These are phyloP conservation scores for Colletotrichum sp. DNA, from an alignment of 2,329 filamentous ascomycete genomes.

Conservation along the genomic window DNA sequence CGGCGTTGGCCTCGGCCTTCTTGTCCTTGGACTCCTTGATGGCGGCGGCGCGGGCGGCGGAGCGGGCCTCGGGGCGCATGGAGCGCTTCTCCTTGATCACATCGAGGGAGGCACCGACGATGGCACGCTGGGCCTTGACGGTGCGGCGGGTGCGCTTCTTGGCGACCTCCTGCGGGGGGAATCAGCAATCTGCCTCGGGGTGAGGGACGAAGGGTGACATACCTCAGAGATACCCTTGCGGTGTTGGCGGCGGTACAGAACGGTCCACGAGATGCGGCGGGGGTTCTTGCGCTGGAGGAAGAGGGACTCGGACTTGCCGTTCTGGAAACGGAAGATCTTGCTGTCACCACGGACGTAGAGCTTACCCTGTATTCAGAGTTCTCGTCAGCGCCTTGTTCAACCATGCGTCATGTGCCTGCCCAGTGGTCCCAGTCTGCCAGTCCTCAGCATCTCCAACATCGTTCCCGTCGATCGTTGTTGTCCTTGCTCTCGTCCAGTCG, in stretches of 20 bases:
- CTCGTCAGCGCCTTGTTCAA: slow-evolving; percentile 28
- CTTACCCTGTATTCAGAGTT: slow-evolving; percentile 76
- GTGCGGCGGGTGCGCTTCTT: slow-evolving; percentile 99
- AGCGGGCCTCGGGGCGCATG: slow-evolving; percentile 93
- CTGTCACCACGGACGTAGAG: slow-evolving; percentile 99
- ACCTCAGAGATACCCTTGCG: slow-evolving; percentile 99
- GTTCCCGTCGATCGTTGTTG: neutral
- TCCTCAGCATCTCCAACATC: neutral
- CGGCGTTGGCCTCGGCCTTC: slow-evolving; percentile 84
- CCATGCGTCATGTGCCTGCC: neutral
- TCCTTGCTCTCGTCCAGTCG: neutral
- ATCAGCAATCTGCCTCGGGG: slow-evolving; percentile 36
- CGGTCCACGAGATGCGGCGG: slow-evolving; percentile 98
- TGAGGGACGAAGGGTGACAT: slow-evolving; percentile 46
- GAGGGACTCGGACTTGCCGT: slow-evolving; percentile 99
- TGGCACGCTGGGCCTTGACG: slow-evolving; percentile 98
- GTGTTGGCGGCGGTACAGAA: slow-evolving; percentile 97
- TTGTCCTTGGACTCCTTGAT: slow-evolving; percentile 99
- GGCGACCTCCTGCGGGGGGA: slow-evolving; percentile 83
- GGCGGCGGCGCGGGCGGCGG: slow-evolving; percentile 85
- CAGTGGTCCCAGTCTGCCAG: neutral
- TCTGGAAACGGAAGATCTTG: slow-evolving; percentile 99
- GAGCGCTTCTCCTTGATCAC: slow-evolving; percentile 99
- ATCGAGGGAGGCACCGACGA: slow-evolving; percentile 98
- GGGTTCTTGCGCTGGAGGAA: slow-evolving; percentile 99